Evolutionary conservation across 495 filamentous ascomycete genomes (phyloP), one percentile per base, ranked within the genome.

Genomic region (Paragyromitra xinjiangensis): DNA sequence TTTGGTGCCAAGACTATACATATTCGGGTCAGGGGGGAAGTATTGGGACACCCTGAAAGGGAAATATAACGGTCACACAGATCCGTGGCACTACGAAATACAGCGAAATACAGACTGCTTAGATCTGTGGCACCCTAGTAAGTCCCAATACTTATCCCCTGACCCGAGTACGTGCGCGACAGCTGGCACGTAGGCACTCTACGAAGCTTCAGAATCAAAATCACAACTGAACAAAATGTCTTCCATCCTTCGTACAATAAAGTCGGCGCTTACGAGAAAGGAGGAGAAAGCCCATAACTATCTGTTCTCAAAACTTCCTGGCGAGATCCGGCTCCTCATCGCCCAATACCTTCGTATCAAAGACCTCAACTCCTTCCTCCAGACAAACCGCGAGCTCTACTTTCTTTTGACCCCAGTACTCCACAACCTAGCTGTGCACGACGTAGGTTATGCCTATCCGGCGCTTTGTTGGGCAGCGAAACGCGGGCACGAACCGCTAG

Each of bases 321-420:
- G 42, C 19, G 53, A 70, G 37, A 26, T 64, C 24, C 22, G 16
- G 22, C 53, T 63, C 37, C n/a, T 70, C 8, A 44, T 70, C 9
- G 39, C 53, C 19, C 19, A 61, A 44, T 29, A 64, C 12, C 56
- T 71, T 62, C 5, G 6, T 12, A 55, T 22, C 16, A 48, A 40
- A n/a, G 68, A 64, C 16, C 68, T 71, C 37, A 71, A 64, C 29
- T 64, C 68, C 40, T 45, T 63, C 68, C 22, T 70, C n/a, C 34
- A 19, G n/a, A 64, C 68, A 6, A 22, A 37, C 12, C 29, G 19
- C 2, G 34, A 62, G 22, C 59, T 62, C 59, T n/a, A 63, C 34
- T 6, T 40, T 11, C 39, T 44, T 63, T 64, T 64, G 24, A 64
- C 16, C 39, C 61, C 61, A 4, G 7, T 64, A 7, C 19, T 64